Evolutionary conservation across 257 asterid species (phyloP).

Genomic region (Fraxinus quadrangulata): DNA sequence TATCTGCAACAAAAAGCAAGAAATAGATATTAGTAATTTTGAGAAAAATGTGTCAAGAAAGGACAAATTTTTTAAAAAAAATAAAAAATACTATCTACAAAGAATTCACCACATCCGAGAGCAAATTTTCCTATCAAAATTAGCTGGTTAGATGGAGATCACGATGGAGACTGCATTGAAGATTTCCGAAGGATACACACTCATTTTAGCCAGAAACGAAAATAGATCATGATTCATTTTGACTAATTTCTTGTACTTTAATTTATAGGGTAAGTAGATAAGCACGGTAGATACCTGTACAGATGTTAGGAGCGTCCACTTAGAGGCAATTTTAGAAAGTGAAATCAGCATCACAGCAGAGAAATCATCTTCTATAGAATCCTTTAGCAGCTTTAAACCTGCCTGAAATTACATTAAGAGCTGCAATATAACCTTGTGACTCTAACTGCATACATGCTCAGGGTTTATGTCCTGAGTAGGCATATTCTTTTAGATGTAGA

Average conservation of each 20-base stretch:
- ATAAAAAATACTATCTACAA: slow-evolving; percentile 8
- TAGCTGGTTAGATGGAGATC: background rate
- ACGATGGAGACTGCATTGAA: background rate
- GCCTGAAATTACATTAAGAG: slow-evolving; percentile 47
- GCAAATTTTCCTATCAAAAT: slow-evolving; percentile 19
- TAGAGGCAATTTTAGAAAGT: slow-evolving; percentile 78
- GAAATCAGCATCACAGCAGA: slow-evolving; percentile 72
- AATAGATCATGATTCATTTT: background rate
- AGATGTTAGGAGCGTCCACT: slow-evolving; percentile 68
- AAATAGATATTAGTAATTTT: slow-evolving; percentile 18
- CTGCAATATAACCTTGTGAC: slow-evolving; percentile 22
- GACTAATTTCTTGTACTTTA: background rate
- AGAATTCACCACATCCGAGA: background rate
- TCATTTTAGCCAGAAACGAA: background rate
- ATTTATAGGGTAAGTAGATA: slow-evolving; percentile 7
- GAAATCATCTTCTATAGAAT: slow-evolving; percentile 67
- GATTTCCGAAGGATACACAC: background rate
- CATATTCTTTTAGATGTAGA: slow-evolving; percentile 6
- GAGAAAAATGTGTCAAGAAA: slow-evolving; percentile 8
- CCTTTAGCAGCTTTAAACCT: slow-evolving; percentile 71
- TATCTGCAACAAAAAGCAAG: slow-evolving; percentile 44
- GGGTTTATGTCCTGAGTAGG: slow-evolving; percentile 17
- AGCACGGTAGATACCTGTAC: slow-evolving; percentile 56
- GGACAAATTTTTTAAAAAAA: slow-evolving; percentile 1
- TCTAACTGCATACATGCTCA: slow-evolving; percentile 25